Conservation (phyloP, 2,329 filamentous ascomycete genomes). For the Tolypocladium ovalisporum region DNA sequence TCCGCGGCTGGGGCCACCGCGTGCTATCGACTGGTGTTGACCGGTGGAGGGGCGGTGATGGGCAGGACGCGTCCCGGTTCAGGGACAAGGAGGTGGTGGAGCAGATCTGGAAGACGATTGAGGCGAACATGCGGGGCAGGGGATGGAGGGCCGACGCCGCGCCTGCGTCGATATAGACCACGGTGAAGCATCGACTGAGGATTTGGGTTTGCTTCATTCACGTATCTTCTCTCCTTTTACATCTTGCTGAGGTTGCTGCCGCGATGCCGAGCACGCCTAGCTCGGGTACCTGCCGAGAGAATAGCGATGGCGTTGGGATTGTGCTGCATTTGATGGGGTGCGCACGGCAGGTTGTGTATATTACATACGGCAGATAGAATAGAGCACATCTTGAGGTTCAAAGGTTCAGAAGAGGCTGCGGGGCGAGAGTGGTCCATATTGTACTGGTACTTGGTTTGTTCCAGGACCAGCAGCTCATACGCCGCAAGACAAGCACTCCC, state of each 20-base stretch:
- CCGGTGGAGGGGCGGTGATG: constrained; percentile 55
- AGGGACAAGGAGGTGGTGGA: constrained; percentile 89
- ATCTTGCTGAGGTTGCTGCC: not conserved
- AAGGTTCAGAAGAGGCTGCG: too few species aligned
- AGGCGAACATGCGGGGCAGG: constrained; percentile 73
- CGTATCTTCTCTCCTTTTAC: not conserved
- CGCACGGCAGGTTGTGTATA: too few species aligned
- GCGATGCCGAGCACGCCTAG: not conserved
- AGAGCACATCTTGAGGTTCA: not conserved
- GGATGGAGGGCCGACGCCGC: constrained; percentile 71
- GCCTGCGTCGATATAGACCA: constrained; percentile 38
- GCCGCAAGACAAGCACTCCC: not conserved
- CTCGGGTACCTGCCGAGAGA: constrained; percentile 8
- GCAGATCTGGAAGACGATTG: constrained; percentile 81
- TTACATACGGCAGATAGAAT: not conserved
- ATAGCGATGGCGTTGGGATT: constrained; percentile 1
- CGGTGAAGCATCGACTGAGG: not conserved
- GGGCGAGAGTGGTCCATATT: too few species aligned
- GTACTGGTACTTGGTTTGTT: not conserved
- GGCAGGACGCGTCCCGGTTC: constrained; percentile 52
- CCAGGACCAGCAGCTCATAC: not conserved
- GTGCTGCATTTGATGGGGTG: too few species aligned
- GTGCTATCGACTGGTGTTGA: constrained; percentile 76
- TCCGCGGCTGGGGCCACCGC: constrained; percentile 76
- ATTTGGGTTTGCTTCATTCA: not conserved